Evolutionary conservation across 371 early-diverging fungal species (phyloP), one percentile per base, ranked within the genome.

Genomic region (Saksenaea vasiformis): DNA sequence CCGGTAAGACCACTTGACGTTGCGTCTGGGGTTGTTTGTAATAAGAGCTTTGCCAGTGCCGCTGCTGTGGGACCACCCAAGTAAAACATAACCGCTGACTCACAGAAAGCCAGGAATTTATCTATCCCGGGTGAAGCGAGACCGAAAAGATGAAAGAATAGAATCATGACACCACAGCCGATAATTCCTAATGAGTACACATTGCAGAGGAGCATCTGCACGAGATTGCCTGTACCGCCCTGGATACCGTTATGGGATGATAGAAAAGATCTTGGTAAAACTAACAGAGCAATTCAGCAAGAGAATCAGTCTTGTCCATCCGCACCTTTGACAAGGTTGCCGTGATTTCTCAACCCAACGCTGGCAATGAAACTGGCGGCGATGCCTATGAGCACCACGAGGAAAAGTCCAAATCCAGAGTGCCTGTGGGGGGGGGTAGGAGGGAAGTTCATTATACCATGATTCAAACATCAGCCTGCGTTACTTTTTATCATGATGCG

Each of bases 331-430:
- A 79, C 73, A 60, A 79, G 77, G 17, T 73, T 72, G 59, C 70
- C 68, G 51, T 84, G 84, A 47, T 84, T 84, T 55, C 73, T 73
- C 47, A 80, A 72, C 9, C 62, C 72, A 10, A 79, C 55, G 9
- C 73, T 64, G 5, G 79, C 72, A n/a, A 76, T 41, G 38, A 78
- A 54, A 1, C 82, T 75, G 5, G 73, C 74, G 0, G 69, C 74
- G 1, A 84, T 66, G 31, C 60, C 37, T 5, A 56, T 14, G 10
- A 59, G 43, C n/a, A 61, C 41, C 17, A 67, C 34, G 3, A 70
- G 37, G 5, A 71, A 61, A 9, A 66, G 51, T 0, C 65, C 61
- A 24, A 72, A 60, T n/a, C 65, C 36, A 37, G 60, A 44, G 5
- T 58, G 24, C 35, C 57, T 77, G 55, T 57, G 70, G 24, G 34